A percentile compares a stretch with the other conserved stretches of the same genome.
Evolutionary conservation across 2,329 filamentous ascomycete genomes (phyloP).

Genomic region (Simplicillium sp.): DNA sequence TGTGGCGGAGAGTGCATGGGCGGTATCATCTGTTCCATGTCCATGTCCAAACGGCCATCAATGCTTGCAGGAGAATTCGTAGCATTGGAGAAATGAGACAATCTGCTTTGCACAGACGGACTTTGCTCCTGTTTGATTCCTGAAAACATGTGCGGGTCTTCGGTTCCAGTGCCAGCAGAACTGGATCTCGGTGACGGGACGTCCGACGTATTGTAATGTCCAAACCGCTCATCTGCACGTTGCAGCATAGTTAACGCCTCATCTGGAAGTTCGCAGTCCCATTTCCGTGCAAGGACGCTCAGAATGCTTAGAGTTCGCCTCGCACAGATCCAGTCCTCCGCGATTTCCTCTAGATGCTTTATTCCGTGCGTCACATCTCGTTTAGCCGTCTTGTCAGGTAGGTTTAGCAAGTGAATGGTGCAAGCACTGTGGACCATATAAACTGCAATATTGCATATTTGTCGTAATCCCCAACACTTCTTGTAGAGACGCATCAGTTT

Average conservation of each 20-base stretch:
- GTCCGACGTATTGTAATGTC: slow-evolving; percentile 55
- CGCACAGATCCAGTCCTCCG: slow-evolving; percentile 88
- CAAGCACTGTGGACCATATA: slow-evolving; percentile 94
- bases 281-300: slow-evolving; percentile 76
- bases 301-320: slow-evolving; percentile 78
- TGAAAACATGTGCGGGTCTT: slow-evolving; percentile 6
- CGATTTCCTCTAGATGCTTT: slow-evolving; percentile 89
- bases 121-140: slow-evolving; percentile 6
- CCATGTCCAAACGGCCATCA: too few species aligned
- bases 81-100: too few species aligned
- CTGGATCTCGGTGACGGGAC: slow-evolving; percentile 43
- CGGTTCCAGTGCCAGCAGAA: slow-evolving; percentile 10
- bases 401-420: slow-evolving; percentile 86
- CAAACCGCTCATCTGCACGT: slow-evolving; percentile 72
- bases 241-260: slow-evolving; percentile 71
- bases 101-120: too few species aligned
- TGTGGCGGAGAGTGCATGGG: too few species aligned
- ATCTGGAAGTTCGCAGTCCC: slow-evolving; percentile 77
- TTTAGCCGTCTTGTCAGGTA: slow-evolving; percentile 84
- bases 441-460: slow-evolving; percentile 93
- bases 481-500: slow-evolving; percentile 94
- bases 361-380: slow-evolving; percentile 85
- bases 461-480: slow-evolving; percentile 77
- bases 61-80: too few species aligned
- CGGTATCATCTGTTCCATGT: too few species aligned